Base-by-base conservation (phyloP, 78 protist species). In the Chrysochromulina tobinii region DNA sequence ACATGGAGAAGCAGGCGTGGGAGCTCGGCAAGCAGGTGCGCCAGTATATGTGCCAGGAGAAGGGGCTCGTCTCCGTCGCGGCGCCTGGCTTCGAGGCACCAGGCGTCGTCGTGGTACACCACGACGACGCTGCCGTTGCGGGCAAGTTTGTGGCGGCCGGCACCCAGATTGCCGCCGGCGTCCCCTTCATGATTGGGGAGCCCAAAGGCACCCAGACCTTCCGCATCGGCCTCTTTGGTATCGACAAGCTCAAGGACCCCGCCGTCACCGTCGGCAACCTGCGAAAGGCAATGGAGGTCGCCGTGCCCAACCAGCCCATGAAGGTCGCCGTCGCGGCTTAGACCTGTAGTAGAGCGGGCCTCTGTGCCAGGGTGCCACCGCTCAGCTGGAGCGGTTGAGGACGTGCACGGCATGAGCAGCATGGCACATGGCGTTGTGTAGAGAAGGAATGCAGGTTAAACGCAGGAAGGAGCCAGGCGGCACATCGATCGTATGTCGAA, bases 101-200 rank as follows among this genome's bases (percentile, higher is more conserved):
- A 8, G 81, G 91, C 61, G 94, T 92, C 38, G 89, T 84, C 6
- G 94, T 92, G 12, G 59, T 66, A 17, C 89, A 92, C 90, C 3
- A 61, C 20, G 38, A 57, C 89, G 89, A 64, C 61, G n/a, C 72
- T 4, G 69, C 23, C 15, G 8, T 79, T 73, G 79, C 38, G 55
- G 75, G 53, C 79, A 64, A 86, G 75, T 75, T 91, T 79, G 17
- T 27, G 25, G 66, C 17, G 15, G 50, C 58, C 53, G 89, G 89
- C 38, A 21, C 68, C 38, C 94, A 92, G 92, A 88, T 92, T 88
- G 94, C 94, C 0, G 94, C 88, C 5, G 94, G 94, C 53, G 94
- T 92, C 12, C 94, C 94, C 58, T 79, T 92, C 54, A 75, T 23
- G 92, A 2, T 88, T 5, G 90, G 83, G 51, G 92, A 92, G 83